Percentiles rank a stretch among this genome's conserved stretches.
phyloP scores from a whole-genome alignment of 768 basidiomycete species.

The Fomitopsis pulvina region DNA sequence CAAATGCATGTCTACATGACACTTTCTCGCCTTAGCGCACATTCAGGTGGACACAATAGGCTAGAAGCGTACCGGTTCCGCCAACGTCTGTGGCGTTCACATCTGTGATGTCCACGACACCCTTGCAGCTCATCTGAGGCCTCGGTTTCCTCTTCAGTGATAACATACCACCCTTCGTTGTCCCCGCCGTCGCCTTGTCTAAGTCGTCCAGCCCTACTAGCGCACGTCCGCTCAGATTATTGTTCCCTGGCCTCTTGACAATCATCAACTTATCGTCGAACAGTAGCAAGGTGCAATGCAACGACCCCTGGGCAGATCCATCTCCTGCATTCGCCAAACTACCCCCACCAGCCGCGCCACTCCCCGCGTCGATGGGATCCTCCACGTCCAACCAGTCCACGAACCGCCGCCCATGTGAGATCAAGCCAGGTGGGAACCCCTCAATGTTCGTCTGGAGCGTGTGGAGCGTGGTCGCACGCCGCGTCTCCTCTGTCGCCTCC shows the following conservation, averaged over 20 bases:
- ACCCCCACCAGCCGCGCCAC: slow-evolving; percentile 30
- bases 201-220: slow-evolving; percentile 75
- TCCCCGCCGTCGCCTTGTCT: slow-evolving; percentile 62
- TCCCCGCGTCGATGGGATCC: slow-evolving; percentile 52
- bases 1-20: slow-evolving; percentile 66
- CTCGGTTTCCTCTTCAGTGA: slow-evolving; percentile 59
- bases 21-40: neutral
- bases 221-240: slow-evolving; percentile 65
- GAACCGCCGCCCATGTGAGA: slow-evolving; percentile 81
- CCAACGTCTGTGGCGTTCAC: slow-evolving; percentile 80
- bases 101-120: slow-evolving; percentile 78
- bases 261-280: slow-evolving; percentile 94
- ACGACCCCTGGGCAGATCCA: slow-evolving; percentile 33
- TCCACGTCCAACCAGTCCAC: slow-evolving; percentile 93
- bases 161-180: slow-evolving; percentile 54
- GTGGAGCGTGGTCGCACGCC: slow-evolving; percentile 83
- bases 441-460: slow-evolving; percentile 81
- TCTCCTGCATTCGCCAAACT: slow-evolving; percentile 34
- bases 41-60: neutral
- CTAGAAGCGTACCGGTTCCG: slow-evolving; percentile 58
- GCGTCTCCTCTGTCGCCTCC: slow-evolving; percentile 88
- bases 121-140: slow-evolving; percentile 79
- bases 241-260: slow-evolving; percentile 75
- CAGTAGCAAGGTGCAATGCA: slow-evolving; percentile 86
- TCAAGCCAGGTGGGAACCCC: slow-evolving; percentile 85